Percentiles rank a stretch among this genome's conserved stretches.
Evolutionary conservation across 1,284 basidiomycete species (phyloP).

Genomic region (Ceratobasidium sp.): DNA sequence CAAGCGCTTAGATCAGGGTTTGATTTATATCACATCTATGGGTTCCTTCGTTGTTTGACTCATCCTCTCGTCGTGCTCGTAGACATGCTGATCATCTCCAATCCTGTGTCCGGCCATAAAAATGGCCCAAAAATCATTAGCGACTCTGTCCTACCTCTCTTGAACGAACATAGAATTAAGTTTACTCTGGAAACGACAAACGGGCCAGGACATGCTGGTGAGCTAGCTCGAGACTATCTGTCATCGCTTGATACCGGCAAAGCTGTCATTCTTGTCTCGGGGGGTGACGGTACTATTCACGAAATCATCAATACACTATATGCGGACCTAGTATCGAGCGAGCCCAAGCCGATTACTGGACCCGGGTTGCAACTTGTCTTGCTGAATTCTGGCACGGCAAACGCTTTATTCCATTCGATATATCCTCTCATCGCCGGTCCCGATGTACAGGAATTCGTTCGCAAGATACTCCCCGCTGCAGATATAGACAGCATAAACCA

Average conservation of each 20-base stretch:
- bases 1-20: conserved; percentile 14
- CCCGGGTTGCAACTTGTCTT: conserved; percentile 55
- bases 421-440: conserved; percentile 68
- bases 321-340: conserved; percentile 55
- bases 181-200: conserved; percentile 66
- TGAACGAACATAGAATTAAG: conserved; percentile 58
- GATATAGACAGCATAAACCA: conserved; percentile 60
- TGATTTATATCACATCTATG: conserved; percentile 12
- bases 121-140: conserved; percentile 66
- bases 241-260: conserved; percentile 46
- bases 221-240: conserved; percentile 50
- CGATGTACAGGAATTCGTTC: conserved; percentile 29
- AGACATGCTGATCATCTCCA: conserved; percentile 57
- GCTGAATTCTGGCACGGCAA: conserved; percentile 90
- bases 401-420: conserved; percentile 80
- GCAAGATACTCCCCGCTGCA: conserved; percentile 48
- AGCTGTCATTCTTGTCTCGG: conserved; percentile 73
- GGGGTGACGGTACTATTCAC: conserved; percentile 92
- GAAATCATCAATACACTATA: conserved; percentile 80
- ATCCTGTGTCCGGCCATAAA: conserved; percentile 64
- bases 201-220: conserved; percentile 69
- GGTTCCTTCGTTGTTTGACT: background rate
- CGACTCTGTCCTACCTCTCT: conserved; percentile 74
- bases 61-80: background rate
- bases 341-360: conserved; percentile 62